Conservation (phyloP, 306 rosid genomes). For the Trifolium dubium region DNA sequence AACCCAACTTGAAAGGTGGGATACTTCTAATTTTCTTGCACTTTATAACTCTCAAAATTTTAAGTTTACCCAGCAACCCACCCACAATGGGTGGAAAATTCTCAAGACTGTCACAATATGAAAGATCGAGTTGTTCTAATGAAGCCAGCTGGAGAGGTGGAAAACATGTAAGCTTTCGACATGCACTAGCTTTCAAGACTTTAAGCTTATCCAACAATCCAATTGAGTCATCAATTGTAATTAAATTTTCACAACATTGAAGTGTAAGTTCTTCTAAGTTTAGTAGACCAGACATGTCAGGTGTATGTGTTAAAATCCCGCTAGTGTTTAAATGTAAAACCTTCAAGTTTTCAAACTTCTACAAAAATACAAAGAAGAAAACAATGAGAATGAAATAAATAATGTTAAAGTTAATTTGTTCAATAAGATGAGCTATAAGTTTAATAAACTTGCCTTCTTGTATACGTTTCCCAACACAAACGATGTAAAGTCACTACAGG, state of each 20-base stretch:
- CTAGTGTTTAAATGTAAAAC: background rate
- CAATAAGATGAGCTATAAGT: background rate
- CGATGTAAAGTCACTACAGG: background rate
- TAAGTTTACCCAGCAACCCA: background rate
- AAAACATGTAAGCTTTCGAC: background rate
- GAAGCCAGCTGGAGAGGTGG: background rate
- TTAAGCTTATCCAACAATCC: background rate
- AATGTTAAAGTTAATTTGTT: background rate
- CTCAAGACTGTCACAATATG: background rate
- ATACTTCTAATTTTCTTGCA: too few relatives aligned
- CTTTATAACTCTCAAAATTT: too few relatives aligned
- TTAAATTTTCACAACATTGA: too few relatives aligned
- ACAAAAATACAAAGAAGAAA: background rate
- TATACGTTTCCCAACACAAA: background rate
- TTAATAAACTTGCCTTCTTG: background rate
- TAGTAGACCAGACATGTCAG: background rate
- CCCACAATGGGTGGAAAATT: background rate
- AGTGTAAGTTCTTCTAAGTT: too few relatives aligned
- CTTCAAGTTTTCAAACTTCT: background rate
- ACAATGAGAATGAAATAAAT: background rate
- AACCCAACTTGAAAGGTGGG: background rate
- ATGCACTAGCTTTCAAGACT: accelerated
- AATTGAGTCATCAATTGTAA: too few relatives aligned
- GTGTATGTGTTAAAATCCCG: background rate
- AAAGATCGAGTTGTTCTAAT: background rate